Evolutionary conservation across 73 alveolate species (phyloP).

Genomic region (Tetrahymena thermophila): DNA sequence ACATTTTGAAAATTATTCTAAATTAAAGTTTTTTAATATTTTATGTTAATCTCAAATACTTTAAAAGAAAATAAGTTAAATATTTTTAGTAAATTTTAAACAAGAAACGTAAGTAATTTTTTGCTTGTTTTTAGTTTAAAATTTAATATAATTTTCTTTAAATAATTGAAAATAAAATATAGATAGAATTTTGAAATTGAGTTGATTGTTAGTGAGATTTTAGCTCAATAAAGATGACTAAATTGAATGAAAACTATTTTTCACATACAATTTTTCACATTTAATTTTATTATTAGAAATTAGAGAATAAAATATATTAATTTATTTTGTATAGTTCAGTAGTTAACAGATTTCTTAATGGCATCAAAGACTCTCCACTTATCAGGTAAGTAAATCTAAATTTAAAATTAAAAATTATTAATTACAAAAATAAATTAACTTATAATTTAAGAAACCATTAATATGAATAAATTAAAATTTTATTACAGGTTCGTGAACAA

Average conservation of each 20-base stretch:
- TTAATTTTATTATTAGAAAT: too few species aligned
- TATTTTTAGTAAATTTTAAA: too few species aligned
- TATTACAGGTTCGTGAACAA: slow-evolving; percentile 61
- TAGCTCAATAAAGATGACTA: neutral
- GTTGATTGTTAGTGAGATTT: neutral
- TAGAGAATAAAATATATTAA: neutral
- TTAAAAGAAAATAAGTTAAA: neutral
- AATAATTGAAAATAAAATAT: too few species aligned
- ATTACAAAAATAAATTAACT: neutral
- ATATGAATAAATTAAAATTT: too few species aligned
- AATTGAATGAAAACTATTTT: neutral
- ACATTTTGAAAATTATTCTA: neutral
- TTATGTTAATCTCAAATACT: neutral
- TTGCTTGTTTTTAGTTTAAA: too few species aligned
- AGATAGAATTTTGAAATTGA: too few species aligned
- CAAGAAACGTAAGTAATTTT: too few species aligned
- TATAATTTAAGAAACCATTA: too few species aligned
- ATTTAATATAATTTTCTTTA: too few species aligned
- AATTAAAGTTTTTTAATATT: too few species aligned
- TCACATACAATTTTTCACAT: neutral
- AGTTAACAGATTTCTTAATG: slow-evolving; percentile 54
- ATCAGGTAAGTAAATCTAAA: slow-evolving; percentile 58
- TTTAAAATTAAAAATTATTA: neutral
- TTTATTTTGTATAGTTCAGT: slow-evolving; percentile 21
- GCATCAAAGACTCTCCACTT: slow-evolving; percentile 59